phyloP scores from a whole-genome alignment of 1,284 basidiomycete species.

The Vanrija sp. region DNA sequence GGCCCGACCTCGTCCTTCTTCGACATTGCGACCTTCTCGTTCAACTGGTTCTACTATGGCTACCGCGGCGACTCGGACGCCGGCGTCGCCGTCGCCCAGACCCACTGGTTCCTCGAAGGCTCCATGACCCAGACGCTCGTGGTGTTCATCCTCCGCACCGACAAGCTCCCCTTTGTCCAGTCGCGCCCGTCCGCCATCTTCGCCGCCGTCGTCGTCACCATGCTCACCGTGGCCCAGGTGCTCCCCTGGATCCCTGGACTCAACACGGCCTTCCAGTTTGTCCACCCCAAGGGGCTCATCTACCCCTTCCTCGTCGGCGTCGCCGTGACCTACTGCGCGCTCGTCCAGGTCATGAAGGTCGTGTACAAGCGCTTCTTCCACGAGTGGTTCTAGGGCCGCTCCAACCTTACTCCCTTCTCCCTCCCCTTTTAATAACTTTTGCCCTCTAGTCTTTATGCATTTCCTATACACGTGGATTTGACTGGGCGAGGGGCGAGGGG shows the following conservation, averaged over 20 bases:
- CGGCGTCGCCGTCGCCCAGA: background rate
- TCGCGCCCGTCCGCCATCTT: background rate
- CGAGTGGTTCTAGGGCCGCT: constrained; percentile 55
- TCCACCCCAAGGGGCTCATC: background rate
- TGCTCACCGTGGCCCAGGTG: background rate
- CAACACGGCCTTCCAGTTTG: background rate
- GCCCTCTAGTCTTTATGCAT: too few species aligned
- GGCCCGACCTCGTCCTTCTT: too few species aligned
- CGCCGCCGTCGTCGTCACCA: background rate
- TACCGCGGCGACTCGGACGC: background rate
- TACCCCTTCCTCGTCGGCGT: background rate
- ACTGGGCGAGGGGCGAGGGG: too few species aligned
- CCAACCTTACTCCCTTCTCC: constrained; percentile 12
- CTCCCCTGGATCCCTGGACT: background rate
- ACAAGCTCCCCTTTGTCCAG: background rate
- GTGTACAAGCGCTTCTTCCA: background rate
- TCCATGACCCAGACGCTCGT: background rate
- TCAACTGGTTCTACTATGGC: background rate
- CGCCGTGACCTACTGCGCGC: background rate
- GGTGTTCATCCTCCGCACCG: background rate
- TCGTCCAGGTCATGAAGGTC: background rate
- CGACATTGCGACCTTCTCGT: background rate
- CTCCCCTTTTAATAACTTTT: too few species aligned
- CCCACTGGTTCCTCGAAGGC: background rate
- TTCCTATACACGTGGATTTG: too few species aligned